Conservation (phyloP, 495 filamentous ascomycete genomes). For the Monascus purpureus region DNA sequence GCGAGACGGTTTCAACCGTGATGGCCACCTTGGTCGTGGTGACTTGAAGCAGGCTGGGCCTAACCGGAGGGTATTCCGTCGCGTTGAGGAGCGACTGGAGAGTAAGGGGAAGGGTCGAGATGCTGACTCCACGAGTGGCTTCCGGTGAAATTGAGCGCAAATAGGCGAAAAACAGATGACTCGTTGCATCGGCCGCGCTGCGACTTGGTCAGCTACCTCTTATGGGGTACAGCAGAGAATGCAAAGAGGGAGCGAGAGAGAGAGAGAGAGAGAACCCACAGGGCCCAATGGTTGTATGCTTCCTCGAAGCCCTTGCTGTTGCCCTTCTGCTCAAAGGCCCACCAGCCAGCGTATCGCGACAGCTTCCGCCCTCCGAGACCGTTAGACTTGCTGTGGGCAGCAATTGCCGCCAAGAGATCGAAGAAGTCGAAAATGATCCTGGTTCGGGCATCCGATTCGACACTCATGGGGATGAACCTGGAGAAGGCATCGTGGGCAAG, state of each 20-base stretch:
- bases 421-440: conserved; percentile 95
- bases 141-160: conserved; percentile 80
- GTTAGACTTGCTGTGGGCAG: conserved; percentile 79
- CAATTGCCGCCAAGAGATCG: conserved; percentile 73
- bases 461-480: conserved; percentile 89
- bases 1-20: conserved; percentile 92
- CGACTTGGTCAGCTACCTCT: too few species aligned
- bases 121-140: conserved; percentile 50
- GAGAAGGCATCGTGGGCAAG: conserved; percentile 87
- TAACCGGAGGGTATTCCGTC: conserved; percentile 86
- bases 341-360: conserved; percentile 93
- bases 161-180: conserved; percentile 96
- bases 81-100: conserved; percentile 80
- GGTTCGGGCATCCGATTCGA: conserved; percentile 73
- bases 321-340: conserved; percentile 89
- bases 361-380: conserved; percentile 88
- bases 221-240: too few species aligned
- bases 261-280: too few species aligned
- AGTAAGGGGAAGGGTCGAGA: conserved; percentile 76
- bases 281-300: conserved; percentile 77
- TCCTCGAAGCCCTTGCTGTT: conserved; percentile 86
- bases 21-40: conserved; percentile 82
- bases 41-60: conserved; percentile 62
- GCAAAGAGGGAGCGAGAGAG: too few species aligned
- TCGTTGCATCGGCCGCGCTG: conserved; percentile 91